A percentile compares a stretch with the other conserved stretches of the same genome.
Conservation (phyloP, 2,329 filamentous ascomycete species). For the Fusarium palustre region DNA sequence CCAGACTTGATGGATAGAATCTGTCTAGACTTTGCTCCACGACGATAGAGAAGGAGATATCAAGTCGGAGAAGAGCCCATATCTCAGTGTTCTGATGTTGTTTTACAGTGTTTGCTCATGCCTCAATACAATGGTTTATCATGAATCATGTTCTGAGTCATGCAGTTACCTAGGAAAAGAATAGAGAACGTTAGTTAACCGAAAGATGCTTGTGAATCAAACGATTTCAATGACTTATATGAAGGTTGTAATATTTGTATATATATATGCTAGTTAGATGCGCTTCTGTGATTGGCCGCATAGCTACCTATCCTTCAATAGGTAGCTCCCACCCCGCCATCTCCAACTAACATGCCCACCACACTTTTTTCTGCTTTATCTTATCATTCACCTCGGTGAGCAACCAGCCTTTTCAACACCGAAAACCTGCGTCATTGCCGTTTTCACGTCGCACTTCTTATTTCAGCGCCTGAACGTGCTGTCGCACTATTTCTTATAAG, state of each 20-base stretch:
- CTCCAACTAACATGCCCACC: conserved; percentile 29
- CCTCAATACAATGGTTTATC: not conserved
- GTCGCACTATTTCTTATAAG: not conserved
- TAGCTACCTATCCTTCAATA: conserved; percentile 26
- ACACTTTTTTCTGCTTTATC: conserved; percentile 48
- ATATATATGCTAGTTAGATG: not conserved
- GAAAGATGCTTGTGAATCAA: not conserved
- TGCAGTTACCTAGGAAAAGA: not conserved
- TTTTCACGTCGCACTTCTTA: conserved; percentile 8
- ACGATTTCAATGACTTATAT: not conserved
- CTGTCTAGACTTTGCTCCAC: conserved; percentile 65
- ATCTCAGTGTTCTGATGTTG: not conserved
- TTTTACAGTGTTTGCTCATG: not conserved
- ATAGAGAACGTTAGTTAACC: not conserved
- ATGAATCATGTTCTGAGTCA: not conserved
- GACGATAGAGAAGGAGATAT: not conserved
- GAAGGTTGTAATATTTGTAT: not conserved
- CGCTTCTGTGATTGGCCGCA: conserved; percentile 13
- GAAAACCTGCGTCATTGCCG: conserved; percentile 28
- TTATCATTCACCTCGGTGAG: conserved; percentile 52
- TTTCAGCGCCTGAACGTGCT: not conserved
- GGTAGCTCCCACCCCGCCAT: conserved; percentile 42
- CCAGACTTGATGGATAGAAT: conserved; percentile 67
- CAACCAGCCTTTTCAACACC: conserved; percentile 40
- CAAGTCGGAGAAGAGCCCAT: no score